Evolutionary conservation across 371 early-diverging fungal species (phyloP), one percentile per base, ranked within the genome.

Genomic region (Mortierella sp.): DNA sequence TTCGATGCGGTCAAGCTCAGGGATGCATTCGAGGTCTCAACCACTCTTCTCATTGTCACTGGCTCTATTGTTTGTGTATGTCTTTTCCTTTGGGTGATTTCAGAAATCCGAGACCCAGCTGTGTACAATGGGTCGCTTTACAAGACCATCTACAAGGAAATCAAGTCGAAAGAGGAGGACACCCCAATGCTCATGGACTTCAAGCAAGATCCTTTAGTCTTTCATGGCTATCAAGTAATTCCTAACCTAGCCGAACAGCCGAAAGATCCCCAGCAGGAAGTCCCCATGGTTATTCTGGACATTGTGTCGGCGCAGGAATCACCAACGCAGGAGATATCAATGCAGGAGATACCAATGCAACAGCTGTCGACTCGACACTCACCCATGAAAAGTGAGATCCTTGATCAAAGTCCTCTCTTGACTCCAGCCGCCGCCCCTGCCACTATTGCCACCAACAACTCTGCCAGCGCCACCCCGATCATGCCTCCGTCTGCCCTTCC

Each of bases 111-210:
- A n/a, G n/a, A n/a, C 70, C 6, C 37, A 8, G 0, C 48, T 48
- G 59, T 59, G 28, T 71, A 44, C 26, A 76, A 59, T 43, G 53
- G 71, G 1, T 70, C 61, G 11, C 31, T 76, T 8, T 76, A 76
- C 71, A 76, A 57, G 34, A 28, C 28, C 71, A 76, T 76, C 46
- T 76, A 50, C 50, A 24, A n/a, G n/a, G n/a, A 54, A 54, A n/a
- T 54, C 54, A 54, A 54, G 9, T 5, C 0, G 54, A 24, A n/a
- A 54, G 54, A 54, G 24, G 24, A 59, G 10, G 14, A 59, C 59
- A 16, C 16, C n/a, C n/a, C 59, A 3, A 59, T 59, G 59, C 28
- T 59, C 31, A 59, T 59, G 46, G 59, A 26, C 5, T 8, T n/a
- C 26, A 55, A 26, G 5, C 55, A 26, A 6, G 26, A 26, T 2